Conservation (phyloP, 768 basidiomycete species). For the Mycena galericulata region DNA sequence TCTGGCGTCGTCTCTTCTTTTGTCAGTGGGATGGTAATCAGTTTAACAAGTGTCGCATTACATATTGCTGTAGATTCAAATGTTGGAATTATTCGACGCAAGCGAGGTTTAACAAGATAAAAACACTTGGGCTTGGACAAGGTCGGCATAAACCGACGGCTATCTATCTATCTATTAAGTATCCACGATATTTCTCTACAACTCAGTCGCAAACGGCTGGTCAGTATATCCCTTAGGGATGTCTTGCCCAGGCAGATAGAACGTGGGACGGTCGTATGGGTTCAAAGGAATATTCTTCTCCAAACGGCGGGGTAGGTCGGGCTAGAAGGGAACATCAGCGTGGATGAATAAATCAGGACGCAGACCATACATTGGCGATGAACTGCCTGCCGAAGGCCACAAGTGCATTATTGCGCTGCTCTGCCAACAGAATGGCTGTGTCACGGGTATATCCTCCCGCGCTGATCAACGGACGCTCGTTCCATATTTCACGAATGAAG, state of each 20-base stretch:
- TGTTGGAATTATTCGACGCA: too few species aligned
- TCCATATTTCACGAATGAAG: constrained; percentile 46
- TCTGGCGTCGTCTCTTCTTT: neutral
- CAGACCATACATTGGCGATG: neutral
- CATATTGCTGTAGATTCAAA: too few species aligned
- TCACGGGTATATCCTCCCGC: neutral
- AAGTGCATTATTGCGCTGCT: neutral
- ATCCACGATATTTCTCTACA: neutral
- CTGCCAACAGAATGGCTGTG: neutral
- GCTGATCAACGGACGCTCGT: constrained; percentile 21
- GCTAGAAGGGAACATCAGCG: constrained; percentile 34
- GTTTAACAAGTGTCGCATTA: too few species aligned
- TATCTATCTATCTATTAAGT: too few species aligned
- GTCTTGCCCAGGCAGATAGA: constrained; percentile 38
- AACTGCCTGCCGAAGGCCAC: neutral
- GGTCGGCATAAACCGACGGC: too few species aligned
- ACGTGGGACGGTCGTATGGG: constrained; percentile 44
- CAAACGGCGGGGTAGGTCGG: constrained; percentile 45
- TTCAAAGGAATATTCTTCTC: constrained; percentile 42
- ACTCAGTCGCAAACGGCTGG: constrained; percentile 38
- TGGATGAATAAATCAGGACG: neutral
- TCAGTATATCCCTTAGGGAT: constrained; percentile 45
- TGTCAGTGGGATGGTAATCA: too few species aligned
- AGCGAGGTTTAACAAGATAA: too few species aligned
- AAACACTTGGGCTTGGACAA: too few species aligned